Base-by-base conservation (phyloP, 2,329 filamentous ascomycete genomes). In the Alternaria arborescens region DNA sequence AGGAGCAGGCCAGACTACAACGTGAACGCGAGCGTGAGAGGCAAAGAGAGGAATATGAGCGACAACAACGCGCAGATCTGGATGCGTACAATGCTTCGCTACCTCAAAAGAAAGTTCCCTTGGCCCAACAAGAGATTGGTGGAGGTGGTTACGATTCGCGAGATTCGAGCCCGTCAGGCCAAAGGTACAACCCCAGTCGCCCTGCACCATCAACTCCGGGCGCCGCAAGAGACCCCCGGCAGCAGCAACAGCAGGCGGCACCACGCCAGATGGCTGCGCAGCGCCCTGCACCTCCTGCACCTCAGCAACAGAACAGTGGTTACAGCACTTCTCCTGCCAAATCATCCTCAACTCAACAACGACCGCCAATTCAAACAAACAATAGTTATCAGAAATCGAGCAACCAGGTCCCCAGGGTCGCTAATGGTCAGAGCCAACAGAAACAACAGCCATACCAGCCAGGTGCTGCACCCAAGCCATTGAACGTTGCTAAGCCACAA, bases 21-120 rank as follows among this genome's bases (percentile, higher is more conserved):
- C 71, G 74, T 42, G 81, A 82, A 40, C 73, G 78, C 5, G 78
- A 82, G 56, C 73, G 78, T 5, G 78, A 82, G 57, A 70, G 77
- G 30, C 73, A 79, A 62, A 70, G 77, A 42, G 74, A 79, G 38
- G 79, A 83, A 47, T 77, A 79, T 42, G 81, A 84, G 60, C 77
- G 79, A 58, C 79, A 79, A 32, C 79, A 82, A 50, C 79, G 91
- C 55, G 87, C 90, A 66, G 93, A 97, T 52, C 84, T 92, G 69
- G 93, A 95, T 75, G 92, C 89, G 18, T 97, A 97, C 79, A 97
- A 98, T 78, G 91, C 92, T 36, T 93, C 92, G 24, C 82, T 97
- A 61, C 94, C 93, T 32, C 91, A 97, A 82, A 89, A 86, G 65
- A 92, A 92, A 76, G 82, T 89, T 11, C 92, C 92, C 3, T 74